phyloP scores from a whole-genome alignment of 208 protist species.

The Wallacemonas rigidus region DNA sequence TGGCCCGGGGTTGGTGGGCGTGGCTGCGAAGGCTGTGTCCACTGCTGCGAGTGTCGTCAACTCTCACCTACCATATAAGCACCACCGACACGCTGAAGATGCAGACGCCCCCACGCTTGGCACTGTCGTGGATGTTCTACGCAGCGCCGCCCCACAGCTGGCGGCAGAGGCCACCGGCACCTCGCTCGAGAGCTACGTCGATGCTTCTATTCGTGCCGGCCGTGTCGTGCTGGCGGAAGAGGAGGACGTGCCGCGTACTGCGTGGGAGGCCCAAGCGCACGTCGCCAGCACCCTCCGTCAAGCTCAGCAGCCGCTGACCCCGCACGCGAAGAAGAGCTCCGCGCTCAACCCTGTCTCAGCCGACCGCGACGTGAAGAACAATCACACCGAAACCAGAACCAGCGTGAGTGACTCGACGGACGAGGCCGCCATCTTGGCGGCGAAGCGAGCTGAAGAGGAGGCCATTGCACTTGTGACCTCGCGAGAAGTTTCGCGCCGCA shows the following conservation, averaged over 20 bases:
- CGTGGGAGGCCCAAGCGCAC: constrained; percentile 3
- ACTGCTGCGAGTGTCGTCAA: background rate
- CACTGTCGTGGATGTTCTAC: constrained; percentile 1
- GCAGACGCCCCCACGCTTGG: background rate
- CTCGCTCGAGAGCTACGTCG: constrained; percentile 35
- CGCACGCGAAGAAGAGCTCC: background rate
- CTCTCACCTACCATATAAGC: background rate
- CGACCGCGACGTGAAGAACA: background rate
- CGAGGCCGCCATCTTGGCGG: too few relatives aligned
- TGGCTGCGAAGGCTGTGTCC: constrained; percentile 1
- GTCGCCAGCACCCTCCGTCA: background rate
- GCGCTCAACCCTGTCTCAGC: background rate
- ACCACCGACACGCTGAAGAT: background rate
- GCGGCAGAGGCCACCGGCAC: constrained; percentile 16
- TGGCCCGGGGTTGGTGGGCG: background rate
- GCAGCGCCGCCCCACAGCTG: background rate
- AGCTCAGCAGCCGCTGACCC: background rate
- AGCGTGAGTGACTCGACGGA: too few relatives aligned
- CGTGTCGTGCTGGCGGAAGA: constrained; percentile 37
- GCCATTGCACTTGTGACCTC: constrained; percentile 17
- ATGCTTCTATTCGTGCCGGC: constrained; percentile 44
- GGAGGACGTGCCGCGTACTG: constrained; percentile 2
- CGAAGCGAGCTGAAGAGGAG: background rate
- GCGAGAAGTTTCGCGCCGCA: constrained; percentile 16
- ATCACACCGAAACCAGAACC: too few relatives aligned